phyloP scores from a whole-genome alignment of 305 asterid species.

The Fraxinus greggii region DNA sequence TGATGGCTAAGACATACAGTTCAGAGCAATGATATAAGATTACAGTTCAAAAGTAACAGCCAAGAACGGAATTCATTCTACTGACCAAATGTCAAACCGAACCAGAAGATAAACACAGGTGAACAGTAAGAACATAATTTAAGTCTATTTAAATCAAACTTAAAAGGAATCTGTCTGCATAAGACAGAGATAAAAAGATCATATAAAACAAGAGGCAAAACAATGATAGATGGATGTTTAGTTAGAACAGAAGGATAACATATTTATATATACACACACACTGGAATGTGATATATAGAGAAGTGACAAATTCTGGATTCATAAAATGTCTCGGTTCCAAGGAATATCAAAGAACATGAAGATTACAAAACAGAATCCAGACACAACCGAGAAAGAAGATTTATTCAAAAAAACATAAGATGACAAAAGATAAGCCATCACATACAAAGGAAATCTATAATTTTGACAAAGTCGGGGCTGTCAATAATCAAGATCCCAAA shows the following conservation, averaged over 20 bases:
- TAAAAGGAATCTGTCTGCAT: neutral
- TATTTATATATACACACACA: no score
- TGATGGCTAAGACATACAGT: conserved; percentile 17
- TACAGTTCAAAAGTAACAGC: neutral
- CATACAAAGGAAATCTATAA: neutral
- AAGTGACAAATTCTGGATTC: neutral
- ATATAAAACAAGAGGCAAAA: neutral
- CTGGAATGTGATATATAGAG: no score
- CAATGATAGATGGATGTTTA: neutral
- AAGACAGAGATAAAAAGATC: neutral
- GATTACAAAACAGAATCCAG: neutral
- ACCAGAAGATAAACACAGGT: neutral
- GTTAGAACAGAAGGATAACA: neutral
- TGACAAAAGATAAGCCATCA: neutral
- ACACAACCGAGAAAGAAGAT: neutral
- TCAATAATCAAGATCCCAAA: neutral
- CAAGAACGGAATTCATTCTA: neutral
- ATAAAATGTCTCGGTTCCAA: neutral
- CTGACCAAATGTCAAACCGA: neutral
- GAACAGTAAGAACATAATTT: neutral
- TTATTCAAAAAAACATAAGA: neutral
- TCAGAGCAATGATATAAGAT: neutral
- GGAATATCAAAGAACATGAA: neutral
- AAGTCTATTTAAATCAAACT: no score
- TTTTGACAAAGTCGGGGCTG: neutral